Conservation (phyloP, 352 stramenopile genomes). For the Globisporangium nunn region DNA sequence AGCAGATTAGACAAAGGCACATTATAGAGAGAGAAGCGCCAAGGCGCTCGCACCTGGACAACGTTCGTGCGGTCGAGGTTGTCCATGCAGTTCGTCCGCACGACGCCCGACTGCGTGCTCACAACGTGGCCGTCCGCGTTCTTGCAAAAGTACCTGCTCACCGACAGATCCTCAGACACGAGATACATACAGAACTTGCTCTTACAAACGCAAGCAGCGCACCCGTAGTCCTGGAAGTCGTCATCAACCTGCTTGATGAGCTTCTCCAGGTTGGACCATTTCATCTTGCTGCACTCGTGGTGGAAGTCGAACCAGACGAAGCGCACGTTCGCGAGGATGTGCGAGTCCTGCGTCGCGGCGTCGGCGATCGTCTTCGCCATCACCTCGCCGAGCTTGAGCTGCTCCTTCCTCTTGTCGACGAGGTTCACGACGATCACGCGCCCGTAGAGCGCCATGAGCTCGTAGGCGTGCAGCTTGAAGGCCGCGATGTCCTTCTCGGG, state of each 20-base stretch:
- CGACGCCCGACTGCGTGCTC: conserved; percentile 85
- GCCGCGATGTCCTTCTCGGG: conserved; percentile 39
- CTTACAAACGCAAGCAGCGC: conserved; percentile 3
- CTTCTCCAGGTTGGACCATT: conserved; percentile 89
- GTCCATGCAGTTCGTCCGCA: conserved; percentile 98
- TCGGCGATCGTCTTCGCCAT: conserved; percentile 77
- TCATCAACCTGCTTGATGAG: conserved; percentile 86
- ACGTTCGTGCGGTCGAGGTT: conserved; percentile 93
- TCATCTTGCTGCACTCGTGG: conserved; percentile 91
- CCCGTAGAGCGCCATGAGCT: conserved; percentile 61
- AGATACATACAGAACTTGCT: too few relatives aligned
- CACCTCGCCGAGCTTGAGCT: conserved; percentile 86
- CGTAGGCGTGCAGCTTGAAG: conserved; percentile 51
- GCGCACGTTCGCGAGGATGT: conserved; percentile 53
- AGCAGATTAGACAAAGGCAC: too few relatives aligned
- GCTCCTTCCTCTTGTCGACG: conserved; percentile 93
- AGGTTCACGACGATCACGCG: conserved; percentile 91
- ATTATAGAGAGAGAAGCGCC: too few relatives aligned
- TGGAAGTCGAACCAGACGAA: conserved; percentile 98
- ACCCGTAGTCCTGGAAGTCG: conserved; percentile 68
- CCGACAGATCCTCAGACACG: too few relatives aligned
- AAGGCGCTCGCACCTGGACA: conserved; percentile 10
- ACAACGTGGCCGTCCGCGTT: conserved; percentile 33
- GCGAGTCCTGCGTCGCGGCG: conserved; percentile 44
- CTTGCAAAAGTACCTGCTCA: conserved; percentile 51